These are phyloP conservation scores for Xanthoconium purpureum DNA, from an alignment of 768 basidiomycete genomes.

Conservation along the genomic window DNA sequence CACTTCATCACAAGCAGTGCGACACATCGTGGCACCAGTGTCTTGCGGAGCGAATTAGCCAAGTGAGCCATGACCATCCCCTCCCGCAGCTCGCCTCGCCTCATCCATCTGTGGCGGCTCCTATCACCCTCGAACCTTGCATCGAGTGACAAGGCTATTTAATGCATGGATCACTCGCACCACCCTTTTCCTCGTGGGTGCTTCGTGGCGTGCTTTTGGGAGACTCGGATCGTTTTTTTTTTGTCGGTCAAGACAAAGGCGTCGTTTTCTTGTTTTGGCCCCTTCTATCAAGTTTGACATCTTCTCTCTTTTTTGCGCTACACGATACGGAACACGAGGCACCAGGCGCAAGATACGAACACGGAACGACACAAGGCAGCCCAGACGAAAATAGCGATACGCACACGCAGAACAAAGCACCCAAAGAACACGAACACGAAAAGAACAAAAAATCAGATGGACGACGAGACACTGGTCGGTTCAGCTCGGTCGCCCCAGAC, in stretches of 20 bases:
- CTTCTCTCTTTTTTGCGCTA: neutral
- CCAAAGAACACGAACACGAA: neutral
- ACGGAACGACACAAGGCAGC: neutral
- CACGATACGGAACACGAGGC: neutral
- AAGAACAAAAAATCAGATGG: conserved; percentile 11
- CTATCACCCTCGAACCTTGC: conserved; percentile 11
- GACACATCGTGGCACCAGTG: conserved; percentile 2
- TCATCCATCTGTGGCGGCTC: neutral
- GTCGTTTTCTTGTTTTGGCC: neutral
- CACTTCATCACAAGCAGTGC: conserved; percentile 14
- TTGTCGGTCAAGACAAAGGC: neutral
- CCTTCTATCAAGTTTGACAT: neutral
- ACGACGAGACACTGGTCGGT: conserved; percentile 24
- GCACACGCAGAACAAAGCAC: too few relatives aligned
- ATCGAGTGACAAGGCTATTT: conserved; percentile 10
- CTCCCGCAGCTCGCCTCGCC: conserved; percentile 21
- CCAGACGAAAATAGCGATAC: neutral
- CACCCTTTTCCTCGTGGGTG: conserved; percentile 10
- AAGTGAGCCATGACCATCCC: neutral
- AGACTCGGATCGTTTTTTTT: neutral
- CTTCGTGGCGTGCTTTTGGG: conserved; percentile 1
- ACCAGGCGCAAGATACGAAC: neutral
- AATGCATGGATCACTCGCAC: neutral
- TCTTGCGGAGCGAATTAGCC: neutral
- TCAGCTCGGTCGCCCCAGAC: conserved; percentile 19